Conservation (phyloP, 768 basidiomycete species). For the Exsudoporus frostii region DNA sequence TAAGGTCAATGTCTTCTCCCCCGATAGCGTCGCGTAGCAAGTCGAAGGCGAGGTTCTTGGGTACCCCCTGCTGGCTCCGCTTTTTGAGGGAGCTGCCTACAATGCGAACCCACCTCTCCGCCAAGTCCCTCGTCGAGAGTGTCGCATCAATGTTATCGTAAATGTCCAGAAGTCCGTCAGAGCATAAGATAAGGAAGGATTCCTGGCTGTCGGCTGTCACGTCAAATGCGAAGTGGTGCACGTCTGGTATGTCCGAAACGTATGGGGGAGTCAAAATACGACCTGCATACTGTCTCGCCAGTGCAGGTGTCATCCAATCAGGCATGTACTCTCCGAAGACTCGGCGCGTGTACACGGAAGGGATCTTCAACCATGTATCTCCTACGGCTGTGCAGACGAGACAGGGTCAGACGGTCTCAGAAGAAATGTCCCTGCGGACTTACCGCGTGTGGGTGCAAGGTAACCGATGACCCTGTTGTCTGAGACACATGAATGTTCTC, state of each 20-base stretch:
- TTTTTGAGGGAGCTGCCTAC: conserved; percentile 28
- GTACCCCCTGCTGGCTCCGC: conserved; percentile 11
- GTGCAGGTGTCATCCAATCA: conserved; percentile 23
- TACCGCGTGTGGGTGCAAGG: conserved; percentile 38
- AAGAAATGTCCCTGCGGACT: conserved; percentile 3
- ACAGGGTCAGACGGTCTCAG: conserved; percentile 15
- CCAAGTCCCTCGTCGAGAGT: conserved; percentile 27
- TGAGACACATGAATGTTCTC: conserved; percentile 28
- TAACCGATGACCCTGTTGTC: conserved; percentile 37
- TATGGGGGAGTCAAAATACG: conserved; percentile 47
- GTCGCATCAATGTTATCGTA: conserved; percentile 28
- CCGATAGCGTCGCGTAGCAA: conserved; percentile 44
- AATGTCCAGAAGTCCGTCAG: conserved; percentile 46
- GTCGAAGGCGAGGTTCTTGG: conserved; percentile 37
- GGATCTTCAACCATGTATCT: conserved; percentile 35
- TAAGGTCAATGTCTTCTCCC: conserved; percentile 37
- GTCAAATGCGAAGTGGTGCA: conserved; percentile 35
- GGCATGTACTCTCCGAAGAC: conserved; percentile 25
- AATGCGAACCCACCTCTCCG: conserved; percentile 35
- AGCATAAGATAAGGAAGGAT: conserved; percentile 39
- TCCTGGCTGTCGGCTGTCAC: conserved; percentile 18
- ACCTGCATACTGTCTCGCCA: conserved; percentile 22
- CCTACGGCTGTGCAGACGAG: conserved; percentile 28
- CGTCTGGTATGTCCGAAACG: conserved; percentile 41
- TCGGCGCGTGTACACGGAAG: conserved; percentile 31